Conservation (phyloP, 345 rosid genomes). For the Aquilaria malaccensis region DNA sequence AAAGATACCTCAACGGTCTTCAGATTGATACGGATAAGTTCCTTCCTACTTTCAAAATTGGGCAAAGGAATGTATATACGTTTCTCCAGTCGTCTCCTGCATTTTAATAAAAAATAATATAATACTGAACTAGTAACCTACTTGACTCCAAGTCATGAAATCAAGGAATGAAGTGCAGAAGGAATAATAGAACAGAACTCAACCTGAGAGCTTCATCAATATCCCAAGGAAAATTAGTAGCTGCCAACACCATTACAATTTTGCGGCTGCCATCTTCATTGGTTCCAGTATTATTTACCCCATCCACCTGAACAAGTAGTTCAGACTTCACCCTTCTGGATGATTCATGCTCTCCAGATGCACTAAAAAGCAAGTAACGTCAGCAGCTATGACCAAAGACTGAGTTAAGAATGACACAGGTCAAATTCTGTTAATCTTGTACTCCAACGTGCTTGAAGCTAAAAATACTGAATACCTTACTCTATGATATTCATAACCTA, state of each 20-base stretch:
- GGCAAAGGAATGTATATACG: conserved; percentile 99
- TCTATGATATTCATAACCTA: no score
- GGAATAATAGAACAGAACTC: neutral
- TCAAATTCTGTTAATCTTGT: neutral
- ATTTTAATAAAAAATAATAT: conserved; percentile 15
- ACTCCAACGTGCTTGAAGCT: neutral
- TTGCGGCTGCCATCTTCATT: conserved; percentile 95
- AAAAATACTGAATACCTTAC: neutral
- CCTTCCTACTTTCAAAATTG: conserved; percentile 94
- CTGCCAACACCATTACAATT: conserved; percentile 98
- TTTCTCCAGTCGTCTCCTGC: conserved; percentile 99
- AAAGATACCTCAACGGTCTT: conserved; percentile 87
- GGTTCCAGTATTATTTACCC: conserved; percentile 83
- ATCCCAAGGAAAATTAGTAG: conserved; percentile 99
- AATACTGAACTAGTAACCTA: conserved; percentile 1
- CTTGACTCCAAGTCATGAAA: conserved; percentile 5
- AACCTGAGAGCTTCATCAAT: conserved; percentile 98
- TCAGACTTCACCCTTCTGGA: conserved; percentile 99
- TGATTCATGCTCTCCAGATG: conserved; percentile 98
- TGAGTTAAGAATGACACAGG: neutral
- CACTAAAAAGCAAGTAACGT: conserved; percentile 34
- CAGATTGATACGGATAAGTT: conserved; percentile 89
- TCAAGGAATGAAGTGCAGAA: neutral
- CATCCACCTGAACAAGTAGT: conserved; percentile 99
- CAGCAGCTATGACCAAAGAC: neutral